Evolutionary conservation across 1,284 basidiomycete genomes (phyloP).

Genomic region (Neonothopanus nambi): DNA sequence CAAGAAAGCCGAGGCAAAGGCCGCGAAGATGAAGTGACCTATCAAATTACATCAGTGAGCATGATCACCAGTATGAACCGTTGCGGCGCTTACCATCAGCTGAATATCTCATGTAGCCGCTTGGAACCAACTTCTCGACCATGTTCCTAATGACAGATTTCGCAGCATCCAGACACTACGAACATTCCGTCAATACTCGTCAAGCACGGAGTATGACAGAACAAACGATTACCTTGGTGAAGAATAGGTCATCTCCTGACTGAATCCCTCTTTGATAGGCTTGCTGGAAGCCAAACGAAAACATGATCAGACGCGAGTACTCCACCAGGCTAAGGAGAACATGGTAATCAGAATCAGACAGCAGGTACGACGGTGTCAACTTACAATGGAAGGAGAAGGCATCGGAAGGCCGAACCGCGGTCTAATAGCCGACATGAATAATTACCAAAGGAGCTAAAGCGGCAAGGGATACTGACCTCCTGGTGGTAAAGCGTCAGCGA

Average conservation of each 20-base stretch:
- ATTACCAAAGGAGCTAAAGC: not conserved
- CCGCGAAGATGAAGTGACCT: slow-evolving; percentile 82
- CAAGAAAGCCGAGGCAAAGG: slow-evolving; percentile 84
- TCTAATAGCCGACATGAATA: slow-evolving; percentile 39
- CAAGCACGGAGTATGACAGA: not conserved
- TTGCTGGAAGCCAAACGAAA: slow-evolving; percentile 82
- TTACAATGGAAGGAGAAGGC: slow-evolving; percentile 72
- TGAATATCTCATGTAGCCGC: slow-evolving; percentile 78
- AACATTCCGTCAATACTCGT: slow-evolving; percentile 11
- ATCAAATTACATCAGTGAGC: not conserved
- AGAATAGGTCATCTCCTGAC: slow-evolving; percentile 61
- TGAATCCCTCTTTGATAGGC: slow-evolving; percentile 72
- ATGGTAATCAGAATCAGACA: slow-evolving; percentile 19
- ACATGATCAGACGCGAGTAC: slow-evolving; percentile 84
- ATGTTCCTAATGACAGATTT: slow-evolving; percentile 66
- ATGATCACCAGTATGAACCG: not conserved
- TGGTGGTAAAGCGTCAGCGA: slow-evolving; percentile 55
- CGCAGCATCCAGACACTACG: slow-evolving; percentile 70
- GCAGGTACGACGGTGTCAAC: slow-evolving; percentile 25
- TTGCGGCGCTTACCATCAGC: slow-evolving; percentile 61
- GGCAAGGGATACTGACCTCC: slow-evolving; percentile 37
- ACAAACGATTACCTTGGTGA: slow-evolving; percentile 55
- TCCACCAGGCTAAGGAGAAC: slow-evolving; percentile 54
- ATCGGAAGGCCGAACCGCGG: slow-evolving; percentile 61
- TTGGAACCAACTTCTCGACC: slow-evolving; percentile 65